Base-by-base conservation (phyloP, 1,284 basidiomycete genomes). In the Ustilago shanxiensis region DNA sequence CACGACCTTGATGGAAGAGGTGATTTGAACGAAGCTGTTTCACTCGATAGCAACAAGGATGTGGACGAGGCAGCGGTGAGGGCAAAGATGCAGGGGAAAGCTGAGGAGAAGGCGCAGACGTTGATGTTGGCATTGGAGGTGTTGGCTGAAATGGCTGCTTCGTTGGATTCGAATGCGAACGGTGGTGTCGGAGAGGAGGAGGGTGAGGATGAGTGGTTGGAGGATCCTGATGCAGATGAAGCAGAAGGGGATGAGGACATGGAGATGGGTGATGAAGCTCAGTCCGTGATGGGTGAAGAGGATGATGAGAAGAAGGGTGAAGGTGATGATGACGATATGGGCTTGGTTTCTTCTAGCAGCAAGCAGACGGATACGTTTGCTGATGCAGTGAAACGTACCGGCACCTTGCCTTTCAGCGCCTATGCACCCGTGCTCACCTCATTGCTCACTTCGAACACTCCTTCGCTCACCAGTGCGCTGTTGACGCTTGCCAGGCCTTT, bases 61-160 rank as follows among this genome's bases (percentile, higher is more conserved):
- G 75, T 24, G 39, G 65, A 75, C 31, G 72, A 73, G 16, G 47
- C 71, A 16, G 59, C 51, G 13, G 31, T 70, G 41, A 51, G 64
- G 3, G 61, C 67, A 0, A 76, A 71, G 52, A 67, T 71, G 64
- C 66, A 75, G 49, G 66, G 52, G 10, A 73, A 71, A 26, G 80
- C 79, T 4, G 67, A 74, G 47, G 80, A 80, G 41, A 75, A 75
- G 49, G 64, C 75, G 24, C 77, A 81, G 33, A 82, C 70, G 16
- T 35, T 76, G 16, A 70, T 77, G 65, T 72, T 84, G 13, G 79
- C 82, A 18, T 59, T 84, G 26, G 83, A 85, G 47, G 61, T 83
- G 5, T 45, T 84, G 2, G 80, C 82, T 16, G 83, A 85, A 61
- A 59, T 83, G 63, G 73, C 71, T 14, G 77, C 60, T 14, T 28